These are phyloP conservation scores for Mikania micrantha DNA, from an alignment of 129 eudicot genomes.

Conservation along the genomic window DNA sequence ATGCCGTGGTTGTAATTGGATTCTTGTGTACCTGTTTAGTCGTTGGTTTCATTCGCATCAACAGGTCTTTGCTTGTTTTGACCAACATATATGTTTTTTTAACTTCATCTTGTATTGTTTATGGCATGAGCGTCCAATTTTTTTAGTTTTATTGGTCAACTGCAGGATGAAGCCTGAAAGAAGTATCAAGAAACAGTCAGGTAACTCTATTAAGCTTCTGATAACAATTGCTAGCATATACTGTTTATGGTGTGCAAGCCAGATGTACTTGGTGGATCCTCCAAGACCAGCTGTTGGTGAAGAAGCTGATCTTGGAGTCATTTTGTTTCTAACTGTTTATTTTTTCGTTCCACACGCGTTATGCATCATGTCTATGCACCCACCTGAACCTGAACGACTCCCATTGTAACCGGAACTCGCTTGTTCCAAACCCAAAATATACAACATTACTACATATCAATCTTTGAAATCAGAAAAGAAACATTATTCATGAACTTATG, in stretches of 20 bases:
- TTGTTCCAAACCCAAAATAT: not conserved
- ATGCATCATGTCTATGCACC: slow-evolving; percentile 78
- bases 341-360: slow-evolving; percentile 75
- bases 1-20: slow-evolving; percentile 68
- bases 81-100: not conserved
- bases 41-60: slow-evolving; percentile 65
- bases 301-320: slow-evolving; percentile 95
- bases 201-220: slow-evolving; percentile 49
- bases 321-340: slow-evolving; percentile 56
- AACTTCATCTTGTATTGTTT: not conserved
- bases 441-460: not conserved
- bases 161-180: slow-evolving; percentile 67
- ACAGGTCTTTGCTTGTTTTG: slow-evolving; percentile 44
- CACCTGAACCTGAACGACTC: slow-evolving; percentile 40
- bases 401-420: slow-evolving; percentile 32
- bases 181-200: slow-evolving; percentile 34
- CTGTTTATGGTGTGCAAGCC: slow-evolving; percentile 82
- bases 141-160: not conserved
- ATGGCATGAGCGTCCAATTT: not conserved
- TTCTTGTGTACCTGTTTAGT: slow-evolving; percentile 61
- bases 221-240: slow-evolving; percentile 54
- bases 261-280: slow-evolving; percentile 75
- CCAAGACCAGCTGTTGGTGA: slow-evolving; percentile 89
- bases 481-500: not conserved
- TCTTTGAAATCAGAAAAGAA: slow-evolving; percentile 2